These are phyloP conservation scores for Panicum hallii DNA, from an alignment of 202 grass and related monocot species.

Conservation along the genomic window DNA sequence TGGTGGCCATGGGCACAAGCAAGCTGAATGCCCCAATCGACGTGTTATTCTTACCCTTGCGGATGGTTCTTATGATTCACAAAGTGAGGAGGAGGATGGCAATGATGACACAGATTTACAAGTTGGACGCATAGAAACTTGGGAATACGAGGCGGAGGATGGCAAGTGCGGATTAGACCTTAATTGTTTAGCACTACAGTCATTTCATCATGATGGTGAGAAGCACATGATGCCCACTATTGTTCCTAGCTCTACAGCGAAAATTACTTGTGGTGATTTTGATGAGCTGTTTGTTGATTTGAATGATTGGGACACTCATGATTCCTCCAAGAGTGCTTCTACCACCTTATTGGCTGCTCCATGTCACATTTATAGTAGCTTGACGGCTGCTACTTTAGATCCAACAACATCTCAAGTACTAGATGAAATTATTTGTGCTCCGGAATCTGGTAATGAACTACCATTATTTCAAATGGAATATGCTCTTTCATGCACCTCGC, in stretches of 20 bases:
- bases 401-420: no score
- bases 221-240: no score
- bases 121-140: background rate
- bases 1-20: background rate
- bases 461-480: background rate
- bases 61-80: constrained; percentile 13
- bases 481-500: no score
- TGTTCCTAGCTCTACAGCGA: no score
- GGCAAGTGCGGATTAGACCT: background rate
- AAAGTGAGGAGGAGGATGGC: background rate
- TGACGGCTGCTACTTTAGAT: no score
- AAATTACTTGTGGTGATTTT: constrained; percentile 4
- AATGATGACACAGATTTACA: no score
- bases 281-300: background rate
- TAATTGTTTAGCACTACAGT: background rate
- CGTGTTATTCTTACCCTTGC: background rate
- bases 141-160: background rate
- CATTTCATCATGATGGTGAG: background rate
- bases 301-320: background rate
- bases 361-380: background rate
- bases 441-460: background rate
- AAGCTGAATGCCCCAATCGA: background rate
- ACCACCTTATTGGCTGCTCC: background rate
- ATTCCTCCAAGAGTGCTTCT: background rate
- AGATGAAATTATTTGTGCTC: background rate